Evolutionary conservation across 1,139 yeast species (phyloP).

Genomic region (Taphrina flavorubra): DNA sequence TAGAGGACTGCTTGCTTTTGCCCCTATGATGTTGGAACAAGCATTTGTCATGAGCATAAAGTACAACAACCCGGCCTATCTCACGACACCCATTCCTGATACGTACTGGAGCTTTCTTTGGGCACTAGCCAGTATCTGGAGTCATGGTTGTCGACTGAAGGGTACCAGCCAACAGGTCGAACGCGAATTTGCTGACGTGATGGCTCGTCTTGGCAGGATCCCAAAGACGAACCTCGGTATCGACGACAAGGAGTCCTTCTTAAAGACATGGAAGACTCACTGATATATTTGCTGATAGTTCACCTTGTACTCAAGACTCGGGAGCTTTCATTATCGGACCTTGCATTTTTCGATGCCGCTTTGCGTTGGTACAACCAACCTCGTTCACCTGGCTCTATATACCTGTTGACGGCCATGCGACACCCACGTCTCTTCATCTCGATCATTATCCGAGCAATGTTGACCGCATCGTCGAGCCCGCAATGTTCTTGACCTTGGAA

Average conservation of each 20-base stretch:
- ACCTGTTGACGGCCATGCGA: conserved; percentile 37
- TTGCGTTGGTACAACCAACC: conserved; percentile 3
- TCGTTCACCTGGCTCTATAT: conserved; percentile 20
- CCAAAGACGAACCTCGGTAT: conserved; percentile 34
- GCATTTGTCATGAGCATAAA: conserved; percentile 32
- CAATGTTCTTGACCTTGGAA: conserved; percentile 45
- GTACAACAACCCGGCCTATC: conserved; percentile 31
- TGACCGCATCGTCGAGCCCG: conserved; percentile 46
- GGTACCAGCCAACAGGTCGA: conserved; percentile 21
- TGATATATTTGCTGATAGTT: not conserved
- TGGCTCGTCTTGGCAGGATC: conserved; percentile 34
- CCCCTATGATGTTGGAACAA: conserved; percentile 31
- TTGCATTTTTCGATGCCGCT: not conserved
- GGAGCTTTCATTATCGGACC: not conserved
- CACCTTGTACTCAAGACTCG: too few species aligned
- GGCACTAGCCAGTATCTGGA: conserved; percentile 22
- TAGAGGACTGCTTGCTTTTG: conserved; percentile 37
- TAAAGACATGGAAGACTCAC: conserved; percentile 30
- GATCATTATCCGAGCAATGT: conserved; percentile 45
- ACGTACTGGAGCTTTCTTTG: conserved; percentile 36
- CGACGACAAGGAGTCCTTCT: conserved; percentile 37
- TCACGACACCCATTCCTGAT: conserved; percentile 37
- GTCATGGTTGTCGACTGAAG: conserved; percentile 34
- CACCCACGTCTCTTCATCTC: conserved; percentile 35
- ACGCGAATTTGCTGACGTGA: conserved; percentile 26